phyloP scores from a whole-genome alignment of 495 filamentous ascomycete species.

The Lindgomyces ingoldianus region DNA sequence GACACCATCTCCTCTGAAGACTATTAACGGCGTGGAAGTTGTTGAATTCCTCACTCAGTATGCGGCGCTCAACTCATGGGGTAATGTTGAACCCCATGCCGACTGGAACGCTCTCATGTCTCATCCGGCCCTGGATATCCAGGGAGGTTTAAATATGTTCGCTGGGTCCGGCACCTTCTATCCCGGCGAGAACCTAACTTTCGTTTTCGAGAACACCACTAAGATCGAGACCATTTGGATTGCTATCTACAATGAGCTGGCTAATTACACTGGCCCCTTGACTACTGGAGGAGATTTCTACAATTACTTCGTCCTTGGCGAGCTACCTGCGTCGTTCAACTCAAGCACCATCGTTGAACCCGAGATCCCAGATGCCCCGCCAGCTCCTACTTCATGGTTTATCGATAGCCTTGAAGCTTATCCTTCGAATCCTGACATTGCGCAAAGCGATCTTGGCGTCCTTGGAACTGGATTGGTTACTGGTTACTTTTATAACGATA shows the following conservation, averaged over 20 bases:
- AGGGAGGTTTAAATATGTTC: constrained; percentile 44
- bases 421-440: constrained; percentile 16
- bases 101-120: constrained; percentile 57
- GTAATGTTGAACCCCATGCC: constrained; percentile 51
- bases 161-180: constrained; percentile 50
- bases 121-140: constrained; percentile 50
- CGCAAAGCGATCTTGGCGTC: constrained; percentile 14
- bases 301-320: constrained; percentile 33
- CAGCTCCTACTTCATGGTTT: constrained; percentile 9
- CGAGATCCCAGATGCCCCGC: not conserved
- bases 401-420: constrained; percentile 8
- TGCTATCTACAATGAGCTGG: constrained; percentile 46
- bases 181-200: constrained; percentile 49
- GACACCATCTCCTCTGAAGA: constrained; percentile 44
- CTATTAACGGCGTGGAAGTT: constrained; percentile 51
- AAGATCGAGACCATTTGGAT: constrained; percentile 39
- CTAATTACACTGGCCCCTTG: constrained; percentile 47
- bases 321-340: constrained; percentile 15
- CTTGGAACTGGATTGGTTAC: constrained; percentile 36
- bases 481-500: constrained; percentile 47
- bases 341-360: not conserved
- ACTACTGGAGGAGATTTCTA: constrained; percentile 51
- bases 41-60: constrained; percentile 49
- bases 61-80: constrained; percentile 46
- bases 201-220: constrained; percentile 48